Evolutionary conservation across 2,329 filamentous ascomycete genomes (phyloP).

Genomic region (Trichoderma pleuroti): DNA sequence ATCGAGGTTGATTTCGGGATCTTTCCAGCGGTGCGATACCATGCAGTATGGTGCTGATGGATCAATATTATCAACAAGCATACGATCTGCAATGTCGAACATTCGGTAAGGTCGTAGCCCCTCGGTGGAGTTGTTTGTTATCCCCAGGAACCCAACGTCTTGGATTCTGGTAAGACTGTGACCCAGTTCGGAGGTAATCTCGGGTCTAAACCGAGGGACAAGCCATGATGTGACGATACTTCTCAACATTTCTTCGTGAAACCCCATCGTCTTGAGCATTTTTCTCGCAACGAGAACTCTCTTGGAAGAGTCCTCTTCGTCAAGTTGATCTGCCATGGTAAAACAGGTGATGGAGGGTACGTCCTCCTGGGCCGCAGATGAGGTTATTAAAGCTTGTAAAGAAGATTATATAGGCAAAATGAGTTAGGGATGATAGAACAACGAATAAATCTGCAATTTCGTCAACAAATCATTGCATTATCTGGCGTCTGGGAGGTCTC

Average conservation of each 20-base stretch:
- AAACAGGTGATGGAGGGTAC: neutral
- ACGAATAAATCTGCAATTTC: neutral
- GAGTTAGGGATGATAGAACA: neutral
- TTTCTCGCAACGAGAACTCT: constrained; percentile 1
- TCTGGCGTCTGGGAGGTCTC: neutral
- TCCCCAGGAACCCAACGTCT: constrained; percentile 11
- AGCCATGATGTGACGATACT: constrained; percentile 16
- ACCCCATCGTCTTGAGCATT: constrained; percentile 1
- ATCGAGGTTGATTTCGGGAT: constrained; percentile 6
- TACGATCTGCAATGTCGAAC: constrained; percentile 6
- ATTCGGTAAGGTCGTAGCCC: constrained; percentile 4
- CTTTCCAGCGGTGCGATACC: constrained; percentile 19
- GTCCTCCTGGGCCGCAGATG: neutral
- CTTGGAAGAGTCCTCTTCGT: constrained; percentile 5
- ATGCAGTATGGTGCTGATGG: constrained; percentile 13
- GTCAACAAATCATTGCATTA: neutral
- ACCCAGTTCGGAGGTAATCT: neutral
- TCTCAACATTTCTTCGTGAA: constrained; percentile 14
- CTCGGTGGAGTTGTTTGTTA: neutral
- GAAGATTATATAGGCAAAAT: neutral
- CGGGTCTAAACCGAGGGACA: constrained; percentile 14
- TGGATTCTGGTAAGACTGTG: neutral
- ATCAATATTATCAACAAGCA: constrained; percentile 7
- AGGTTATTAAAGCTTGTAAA: neutral
- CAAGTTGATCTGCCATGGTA: neutral